These are phyloP conservation scores for Phytophthora sp. DNA, from an alignment of 352 stramenopile genomes.

Conservation along the genomic window DNA sequence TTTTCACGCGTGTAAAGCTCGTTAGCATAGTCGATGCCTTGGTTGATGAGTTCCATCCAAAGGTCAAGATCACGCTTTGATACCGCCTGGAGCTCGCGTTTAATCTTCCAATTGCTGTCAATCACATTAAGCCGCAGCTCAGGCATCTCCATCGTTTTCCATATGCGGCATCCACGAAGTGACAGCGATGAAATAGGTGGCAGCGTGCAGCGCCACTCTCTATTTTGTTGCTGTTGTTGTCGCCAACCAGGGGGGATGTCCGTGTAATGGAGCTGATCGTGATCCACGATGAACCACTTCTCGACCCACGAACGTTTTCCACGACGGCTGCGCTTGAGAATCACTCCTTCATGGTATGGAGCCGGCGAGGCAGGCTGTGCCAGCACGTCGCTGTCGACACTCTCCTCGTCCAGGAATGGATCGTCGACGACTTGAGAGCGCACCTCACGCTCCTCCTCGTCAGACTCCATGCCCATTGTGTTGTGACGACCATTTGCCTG, in stretches of 20 bases:
- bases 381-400: constrained; percentile 33
- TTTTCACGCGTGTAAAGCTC: constrained; percentile 45
- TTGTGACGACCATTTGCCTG: constrained; percentile 38
- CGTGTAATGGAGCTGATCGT: constrained; percentile 78
- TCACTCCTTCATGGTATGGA: constrained; percentile 56
- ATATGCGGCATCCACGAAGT: constrained; percentile 78
- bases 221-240: constrained; percentile 37
- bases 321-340: constrained; percentile 80
- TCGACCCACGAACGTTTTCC: constrained; percentile 73
- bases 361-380: constrained; percentile 41
- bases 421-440: constrained; percentile 41
- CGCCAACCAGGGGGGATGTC: constrained; percentile 45
- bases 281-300: constrained; percentile 75
- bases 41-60: constrained; percentile 79
- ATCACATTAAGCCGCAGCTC: constrained; percentile 82
- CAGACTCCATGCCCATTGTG: constrained; percentile 49
- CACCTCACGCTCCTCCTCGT: constrained; percentile 44
- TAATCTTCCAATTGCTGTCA: constrained; percentile 83
- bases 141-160: constrained; percentile 89
- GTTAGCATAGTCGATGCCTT: constrained; percentile 81
- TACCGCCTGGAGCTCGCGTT: constrained; percentile 72
- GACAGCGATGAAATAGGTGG: constrained; percentile 64
- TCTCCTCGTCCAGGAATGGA: constrained; percentile 44
- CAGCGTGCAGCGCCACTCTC: constrained; percentile 35
- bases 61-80: constrained; percentile 64